Evolutionary conservation across 768 basidiomycete genomes (phyloP), one percentile per base, ranked within the genome.

Genomic region (Boletus coccyginus): DNA sequence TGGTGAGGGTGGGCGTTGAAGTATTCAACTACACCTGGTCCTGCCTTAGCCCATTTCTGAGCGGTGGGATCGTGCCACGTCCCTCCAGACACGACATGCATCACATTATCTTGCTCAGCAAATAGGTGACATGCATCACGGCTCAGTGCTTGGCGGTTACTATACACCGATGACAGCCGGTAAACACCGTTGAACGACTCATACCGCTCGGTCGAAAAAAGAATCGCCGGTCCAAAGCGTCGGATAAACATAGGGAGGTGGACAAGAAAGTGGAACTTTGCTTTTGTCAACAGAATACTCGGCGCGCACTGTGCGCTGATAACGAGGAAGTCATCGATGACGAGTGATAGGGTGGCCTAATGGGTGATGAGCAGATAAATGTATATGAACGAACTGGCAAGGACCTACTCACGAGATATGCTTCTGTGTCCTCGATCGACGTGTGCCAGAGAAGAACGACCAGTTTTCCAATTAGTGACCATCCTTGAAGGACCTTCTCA

Each of bases 371-470:
- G 7, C 39, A 10, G 9, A 10, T 40, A 40, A 40, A 11, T 40
- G 8, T 9, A 39, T 39, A 17, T 16, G 12, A 38, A 38, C 12
- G 16, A 17, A 8, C 38, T n/a, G 8, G 38, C 27, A 39, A 12
- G 36, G 19, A 31, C 5, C 45, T 41, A 53, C 52, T 24, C 1
- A 74, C 68, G 5, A 74, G 19, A 58, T 79, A 81, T 17, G 62
- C 46, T 6, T 74, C 65, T 17, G 65, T 61, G 46, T 79, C 60
- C 0, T 57, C 44, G n/a, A 81, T 80, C 55, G 72, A 68, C 0
- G 70, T 68, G 11, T 77, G 59, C 80, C 80, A 81, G 0, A 81
- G 60, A 0, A 78, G 63, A 0, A 76, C 72, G 0, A 67, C 45
- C 0, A 80, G 68, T 11, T 70, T 64, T 0, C 75, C 75, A 16